Evolutionary conservation across 257 asterid species (phyloP).

Genomic region (Avicennia marina): DNA sequence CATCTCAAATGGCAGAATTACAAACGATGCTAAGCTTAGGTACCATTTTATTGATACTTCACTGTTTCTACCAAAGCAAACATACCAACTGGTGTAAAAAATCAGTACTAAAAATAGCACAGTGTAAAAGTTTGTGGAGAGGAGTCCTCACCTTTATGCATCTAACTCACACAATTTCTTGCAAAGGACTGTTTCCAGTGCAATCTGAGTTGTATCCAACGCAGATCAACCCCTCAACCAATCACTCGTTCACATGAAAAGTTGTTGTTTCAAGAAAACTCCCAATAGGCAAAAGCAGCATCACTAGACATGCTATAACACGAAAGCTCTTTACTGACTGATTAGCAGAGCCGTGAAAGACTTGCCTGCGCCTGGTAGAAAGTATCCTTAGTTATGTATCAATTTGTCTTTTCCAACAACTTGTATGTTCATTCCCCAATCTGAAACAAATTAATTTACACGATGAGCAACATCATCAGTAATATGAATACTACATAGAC

Average conservation of each 20-base stretch:
- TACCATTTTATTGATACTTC: constrained; percentile 1
- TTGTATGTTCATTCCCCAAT: background rate
- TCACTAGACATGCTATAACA: background rate
- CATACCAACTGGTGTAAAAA: constrained; percentile 5
- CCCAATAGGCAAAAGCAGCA: constrained; percentile 2
- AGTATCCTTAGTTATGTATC: background rate
- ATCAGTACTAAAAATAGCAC: background rate
- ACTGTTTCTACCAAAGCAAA: background rate
- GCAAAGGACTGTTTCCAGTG: background rate
- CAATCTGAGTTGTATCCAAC: constrained; percentile 15
- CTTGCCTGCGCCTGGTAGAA: background rate
- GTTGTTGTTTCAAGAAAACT: background rate
- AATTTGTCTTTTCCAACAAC: background rate
- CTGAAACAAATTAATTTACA: background rate
- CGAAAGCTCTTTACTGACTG: background rate
- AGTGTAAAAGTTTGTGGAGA: background rate
- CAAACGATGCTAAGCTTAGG: background rate
- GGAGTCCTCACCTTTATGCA: constrained; percentile 14
- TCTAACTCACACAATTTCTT: background rate
- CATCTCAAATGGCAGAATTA: background rate
- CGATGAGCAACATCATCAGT: background rate
- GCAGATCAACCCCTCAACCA: background rate
- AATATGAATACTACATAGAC: background rate
- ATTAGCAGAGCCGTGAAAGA: background rate
- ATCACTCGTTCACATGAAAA: background rate